These are phyloP conservation scores for Solanum aculeatissimum DNA, from an alignment of 305 asterid genomes.

Conservation along the genomic window DNA sequence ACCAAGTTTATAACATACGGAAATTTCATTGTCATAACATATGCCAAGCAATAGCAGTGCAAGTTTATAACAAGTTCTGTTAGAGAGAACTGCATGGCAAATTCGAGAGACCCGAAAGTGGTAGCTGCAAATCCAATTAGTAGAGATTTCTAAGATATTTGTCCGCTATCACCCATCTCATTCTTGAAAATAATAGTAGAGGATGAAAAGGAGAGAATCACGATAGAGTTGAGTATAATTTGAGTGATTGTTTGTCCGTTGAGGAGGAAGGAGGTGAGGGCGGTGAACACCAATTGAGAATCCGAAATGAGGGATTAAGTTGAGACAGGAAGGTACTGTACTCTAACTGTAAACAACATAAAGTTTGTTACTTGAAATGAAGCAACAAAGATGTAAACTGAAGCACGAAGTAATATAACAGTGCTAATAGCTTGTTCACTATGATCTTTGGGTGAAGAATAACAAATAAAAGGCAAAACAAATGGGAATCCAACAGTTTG, in stretches of 20 bases:
- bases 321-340: conserved; percentile 4
- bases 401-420: not conserved
- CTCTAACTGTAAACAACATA: not conserved
- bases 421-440: not conserved
- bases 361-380: conserved; percentile 15
- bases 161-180: not conserved
- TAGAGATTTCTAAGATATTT: not conserved
- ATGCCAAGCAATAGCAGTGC: no score
- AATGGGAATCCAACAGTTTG: conserved; percentile 40
- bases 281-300: conserved; percentile 7
- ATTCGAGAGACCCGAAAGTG: not conserved
- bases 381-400: conserved; percentile 19
- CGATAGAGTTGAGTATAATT: not conserved
- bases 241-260: not conserved
- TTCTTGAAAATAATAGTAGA: conserved; percentile 13
- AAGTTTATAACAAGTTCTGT: no score
- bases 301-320: conserved; percentile 7
- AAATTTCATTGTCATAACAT: no score
- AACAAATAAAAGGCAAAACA: conserved; percentile 25
- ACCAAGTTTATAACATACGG: conserved; percentile 11
- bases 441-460: not conserved
- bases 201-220: conserved; percentile 29
- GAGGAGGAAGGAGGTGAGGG: conserved; percentile 4
- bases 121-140: not conserved
- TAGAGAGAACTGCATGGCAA: not conserved